A percentile compares a stretch with the other conserved stretches of the same genome.
Conservation (phyloP, 1,284 basidiomycete genomes). For the Leccinum subfulvum region DNA sequence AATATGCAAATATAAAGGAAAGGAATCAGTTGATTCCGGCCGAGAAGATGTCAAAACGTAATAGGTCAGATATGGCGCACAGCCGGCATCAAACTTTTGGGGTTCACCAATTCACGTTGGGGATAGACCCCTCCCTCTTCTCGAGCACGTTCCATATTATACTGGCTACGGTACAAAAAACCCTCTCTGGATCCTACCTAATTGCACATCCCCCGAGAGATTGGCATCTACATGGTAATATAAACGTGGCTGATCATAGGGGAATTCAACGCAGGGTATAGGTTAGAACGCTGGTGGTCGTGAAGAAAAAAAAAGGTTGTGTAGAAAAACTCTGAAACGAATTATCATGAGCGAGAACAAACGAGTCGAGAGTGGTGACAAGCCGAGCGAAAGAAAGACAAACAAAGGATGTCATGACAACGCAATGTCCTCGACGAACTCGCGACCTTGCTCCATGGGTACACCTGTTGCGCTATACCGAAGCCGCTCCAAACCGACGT, state of each 20-base stretch:
- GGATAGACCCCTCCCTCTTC: slow-evolving; percentile 3
- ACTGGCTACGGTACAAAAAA: slow-evolving; percentile 16
- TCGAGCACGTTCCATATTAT: slow-evolving; percentile 13
- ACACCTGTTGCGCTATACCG: neutral
- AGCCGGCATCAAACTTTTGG: neutral
- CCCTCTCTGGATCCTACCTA: slow-evolving; percentile 15
- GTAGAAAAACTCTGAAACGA: neutral
- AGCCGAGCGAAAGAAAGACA: neutral
- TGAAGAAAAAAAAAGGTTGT: slow-evolving; percentile 2
- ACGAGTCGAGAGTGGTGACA: slow-evolving; percentile 4
- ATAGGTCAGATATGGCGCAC: slow-evolving; percentile 5
- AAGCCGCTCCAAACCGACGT: slow-evolving; percentile 27
- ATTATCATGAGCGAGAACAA: slow-evolving; percentile 11
- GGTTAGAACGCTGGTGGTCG: slow-evolving; percentile 10
- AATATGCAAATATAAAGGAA: neutral
- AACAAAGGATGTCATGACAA: slow-evolving; percentile 13
- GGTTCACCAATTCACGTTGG: slow-evolving; percentile 11
- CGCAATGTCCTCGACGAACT: neutral
- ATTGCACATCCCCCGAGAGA: slow-evolving; percentile 11
- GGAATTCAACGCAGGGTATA: slow-evolving; percentile 15
- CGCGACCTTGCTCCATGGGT: slow-evolving; percentile 3
- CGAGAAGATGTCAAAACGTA: neutral
- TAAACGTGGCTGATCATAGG: slow-evolving; percentile 19
- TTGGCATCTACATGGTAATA: slow-evolving; percentile 20
- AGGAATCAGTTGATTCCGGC: neutral